These are phyloP conservation scores for Ganoderma lucidum DNA, from an alignment of 1,284 basidiomycete genomes.

Conservation along the genomic window DNA sequence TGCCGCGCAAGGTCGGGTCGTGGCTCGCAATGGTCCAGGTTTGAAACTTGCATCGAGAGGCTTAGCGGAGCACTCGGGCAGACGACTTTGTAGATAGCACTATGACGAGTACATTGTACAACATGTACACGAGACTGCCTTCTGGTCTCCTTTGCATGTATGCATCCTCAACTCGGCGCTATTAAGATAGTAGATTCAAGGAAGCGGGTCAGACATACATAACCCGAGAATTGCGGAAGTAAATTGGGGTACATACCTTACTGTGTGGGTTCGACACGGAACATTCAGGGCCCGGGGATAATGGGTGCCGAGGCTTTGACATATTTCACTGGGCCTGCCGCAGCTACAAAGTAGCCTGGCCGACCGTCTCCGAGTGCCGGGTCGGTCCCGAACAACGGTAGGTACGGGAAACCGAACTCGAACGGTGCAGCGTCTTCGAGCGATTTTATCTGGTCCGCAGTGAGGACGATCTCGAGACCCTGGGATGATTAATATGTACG, in stretches of 20 bases:
- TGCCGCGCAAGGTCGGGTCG: too few relatives aligned
- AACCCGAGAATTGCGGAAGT: not conserved
- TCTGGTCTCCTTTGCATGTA: too few relatives aligned
- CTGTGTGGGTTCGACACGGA: not conserved
- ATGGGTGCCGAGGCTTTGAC: conserved; percentile 22
- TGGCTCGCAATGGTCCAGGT: not conserved
- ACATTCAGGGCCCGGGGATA: conserved; percentile 7
- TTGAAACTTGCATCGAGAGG: too few relatives aligned
- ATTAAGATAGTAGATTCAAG: too few relatives aligned
- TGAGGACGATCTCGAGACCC: conserved; percentile 52
- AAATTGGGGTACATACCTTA: not conserved
- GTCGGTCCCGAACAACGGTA: conserved; percentile 39
- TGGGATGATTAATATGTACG: conserved; percentile 39
- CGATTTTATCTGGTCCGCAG: conserved; percentile 49
- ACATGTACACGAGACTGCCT: too few relatives aligned
- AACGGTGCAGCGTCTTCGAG: conserved; percentile 50
- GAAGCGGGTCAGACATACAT: too few relatives aligned
- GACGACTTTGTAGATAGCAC: too few relatives aligned
- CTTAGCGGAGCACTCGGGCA: too few relatives aligned
- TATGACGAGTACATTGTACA: too few relatives aligned
- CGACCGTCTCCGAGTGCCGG: conserved; percentile 18
- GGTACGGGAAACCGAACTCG: conserved; percentile 51
- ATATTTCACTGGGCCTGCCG: conserved; percentile 20
- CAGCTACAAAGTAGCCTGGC: conserved; percentile 16
- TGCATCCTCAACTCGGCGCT: too few relatives aligned